Conservation (phyloP, 2,329 filamentous ascomycete species). For the Ophiosphaerella narmari region DNA sequence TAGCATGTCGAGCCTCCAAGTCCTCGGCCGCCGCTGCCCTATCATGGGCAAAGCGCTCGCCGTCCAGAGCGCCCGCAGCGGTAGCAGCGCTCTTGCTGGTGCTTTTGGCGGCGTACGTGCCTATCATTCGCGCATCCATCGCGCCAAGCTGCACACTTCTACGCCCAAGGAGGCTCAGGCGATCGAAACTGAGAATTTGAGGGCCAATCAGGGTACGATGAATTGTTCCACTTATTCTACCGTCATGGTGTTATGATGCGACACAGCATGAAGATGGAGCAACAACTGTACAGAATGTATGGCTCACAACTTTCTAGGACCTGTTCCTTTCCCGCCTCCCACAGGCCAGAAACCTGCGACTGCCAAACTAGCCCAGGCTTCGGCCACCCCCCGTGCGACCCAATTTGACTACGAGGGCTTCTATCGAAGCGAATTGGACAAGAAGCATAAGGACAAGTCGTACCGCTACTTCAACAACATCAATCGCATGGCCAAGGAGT, state of each 20-base stretch:
- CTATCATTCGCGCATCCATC: slow-evolving; percentile 58
- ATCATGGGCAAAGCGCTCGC: slow-evolving; percentile 98
- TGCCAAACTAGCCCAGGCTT: slow-evolving; percentile 37
- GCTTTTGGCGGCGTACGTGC: slow-evolving; percentile 56
- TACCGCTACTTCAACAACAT: slow-evolving; percentile 99
- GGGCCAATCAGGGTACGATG: slow-evolving; percentile 50
- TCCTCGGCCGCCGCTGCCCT: slow-evolving; percentile 91
- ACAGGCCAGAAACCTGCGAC: slow-evolving; percentile 30
- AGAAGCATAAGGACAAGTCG: slow-evolving; percentile 99
- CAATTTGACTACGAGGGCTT: slow-evolving; percentile 92
- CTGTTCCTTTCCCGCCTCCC: slow-evolving; percentile 35
- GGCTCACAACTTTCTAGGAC: slow-evolving; percentile 25
- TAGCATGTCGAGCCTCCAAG: slow-evolving; percentile 95
- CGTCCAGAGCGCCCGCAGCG: slow-evolving; percentile 68
- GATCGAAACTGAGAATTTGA: slow-evolving; percentile 61
- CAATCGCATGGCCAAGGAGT: slow-evolving; percentile 95
- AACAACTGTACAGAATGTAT: not conserved
- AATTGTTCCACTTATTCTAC: not conserved
- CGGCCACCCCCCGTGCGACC: slow-evolving; percentile 53
- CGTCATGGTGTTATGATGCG: not conserved
- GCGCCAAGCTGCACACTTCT: slow-evolving; percentile 82
- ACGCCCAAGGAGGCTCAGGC: slow-evolving; percentile 76
- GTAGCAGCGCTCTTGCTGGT: slow-evolving; percentile 52
- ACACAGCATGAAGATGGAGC: no score
- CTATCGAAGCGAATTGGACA: slow-evolving; percentile 86